Evolutionary conservation across 106 monocot genomes (phyloP).

Genomic region (Amphibolis antarctica): DNA sequence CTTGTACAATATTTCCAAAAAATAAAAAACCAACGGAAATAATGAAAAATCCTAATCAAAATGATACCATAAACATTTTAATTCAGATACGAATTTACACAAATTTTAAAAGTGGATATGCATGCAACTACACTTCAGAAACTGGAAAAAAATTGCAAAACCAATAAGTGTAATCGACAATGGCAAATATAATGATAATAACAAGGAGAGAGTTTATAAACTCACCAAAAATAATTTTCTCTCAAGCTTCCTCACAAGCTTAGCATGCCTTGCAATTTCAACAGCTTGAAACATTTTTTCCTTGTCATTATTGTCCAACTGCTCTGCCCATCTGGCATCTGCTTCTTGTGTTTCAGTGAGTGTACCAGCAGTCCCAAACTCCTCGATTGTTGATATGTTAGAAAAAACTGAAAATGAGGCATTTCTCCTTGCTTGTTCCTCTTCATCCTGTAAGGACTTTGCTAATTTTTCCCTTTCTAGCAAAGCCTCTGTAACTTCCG

Average conservation of each 20-base stretch:
- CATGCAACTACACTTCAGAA: too few relatives aligned
- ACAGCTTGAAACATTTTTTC: constrained; percentile 61
- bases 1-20: too few relatives aligned
- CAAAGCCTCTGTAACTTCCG: constrained; percentile 65
- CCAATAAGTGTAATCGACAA: background rate
- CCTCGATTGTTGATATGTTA: constrained; percentile 28
- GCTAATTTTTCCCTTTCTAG: constrained; percentile 79
- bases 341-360: constrained; percentile 82
- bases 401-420: constrained; percentile 45
- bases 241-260: constrained; percentile 75
- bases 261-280: constrained; percentile 63
- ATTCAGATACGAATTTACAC: too few relatives aligned
- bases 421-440: constrained; percentile 65
- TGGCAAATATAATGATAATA: background rate
- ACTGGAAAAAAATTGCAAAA: background rate
- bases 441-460: constrained; percentile 81
- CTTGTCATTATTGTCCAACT: constrained; percentile 43
- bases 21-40: too few relatives aligned
- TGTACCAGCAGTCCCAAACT: constrained; percentile 49
- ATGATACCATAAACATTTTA: too few relatives aligned
- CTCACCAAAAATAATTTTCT: constrained; percentile 71
- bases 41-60: too few relatives aligned
- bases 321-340: constrained; percentile 61
- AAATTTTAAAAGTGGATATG: too few relatives aligned
- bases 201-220: background rate